phyloP scores from a whole-genome alignment of 2,329 filamentous ascomycete species.

The Ceratocystis diversiconidia region DNA sequence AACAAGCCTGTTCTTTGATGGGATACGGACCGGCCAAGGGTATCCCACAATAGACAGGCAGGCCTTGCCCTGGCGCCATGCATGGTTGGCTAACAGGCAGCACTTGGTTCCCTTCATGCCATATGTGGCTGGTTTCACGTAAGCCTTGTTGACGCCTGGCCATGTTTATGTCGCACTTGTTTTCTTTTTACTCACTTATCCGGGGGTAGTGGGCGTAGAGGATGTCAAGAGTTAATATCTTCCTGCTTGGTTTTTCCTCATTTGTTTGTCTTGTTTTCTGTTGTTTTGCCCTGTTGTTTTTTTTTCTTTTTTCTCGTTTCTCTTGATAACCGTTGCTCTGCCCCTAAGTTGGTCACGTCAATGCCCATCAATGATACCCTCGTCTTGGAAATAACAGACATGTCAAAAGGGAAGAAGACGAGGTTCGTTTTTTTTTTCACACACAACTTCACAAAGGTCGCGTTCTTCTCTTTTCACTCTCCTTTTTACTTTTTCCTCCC shows the following conservation, averaged over 20 bases:
- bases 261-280: background rate
- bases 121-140: background rate
- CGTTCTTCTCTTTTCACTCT: conserved; percentile 6
- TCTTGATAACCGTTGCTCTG: conserved; percentile 3
- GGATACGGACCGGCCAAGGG: background rate
- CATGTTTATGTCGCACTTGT: conserved; percentile 1
- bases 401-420: conserved; percentile 6
- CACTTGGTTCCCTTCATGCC: background rate
- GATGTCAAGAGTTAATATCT: conserved; percentile 7
- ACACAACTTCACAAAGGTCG: background rate
- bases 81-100: background rate
- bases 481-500: background rate
- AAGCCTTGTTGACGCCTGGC: conserved; percentile 2
- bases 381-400: conserved; percentile 12
- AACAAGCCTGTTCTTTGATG: conserved; percentile 2
- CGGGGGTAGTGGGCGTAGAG: conserved; percentile 2
- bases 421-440: conserved; percentile 1
- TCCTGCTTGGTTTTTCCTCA: background rate
- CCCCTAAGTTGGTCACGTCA: conserved; percentile 7
- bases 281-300: background rate
- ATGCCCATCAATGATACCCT: conserved; percentile 12
- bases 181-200: conserved; percentile 1
- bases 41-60: background rate
- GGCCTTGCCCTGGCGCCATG: background rate
- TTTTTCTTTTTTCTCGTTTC: conserved; percentile 10